Conservation (phyloP, 2,329 filamentous ascomycete genomes). For the Aspergillus cejpii region DNA sequence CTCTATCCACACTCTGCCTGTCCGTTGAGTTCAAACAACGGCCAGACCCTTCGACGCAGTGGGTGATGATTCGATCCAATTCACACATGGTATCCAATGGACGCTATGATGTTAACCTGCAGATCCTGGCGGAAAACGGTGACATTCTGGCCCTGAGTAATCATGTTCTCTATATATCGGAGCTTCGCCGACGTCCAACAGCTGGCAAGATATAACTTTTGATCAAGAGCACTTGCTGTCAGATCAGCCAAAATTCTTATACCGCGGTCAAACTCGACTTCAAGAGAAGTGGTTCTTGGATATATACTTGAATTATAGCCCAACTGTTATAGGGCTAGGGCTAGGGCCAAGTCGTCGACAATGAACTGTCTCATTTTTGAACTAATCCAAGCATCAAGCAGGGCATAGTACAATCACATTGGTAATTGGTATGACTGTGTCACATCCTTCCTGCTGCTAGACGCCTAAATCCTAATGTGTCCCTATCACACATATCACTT, state of each 20-base stretch:
- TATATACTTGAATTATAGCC: too few species aligned
- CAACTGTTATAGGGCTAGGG: too few species aligned
- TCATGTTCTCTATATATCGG: constrained; percentile 17
- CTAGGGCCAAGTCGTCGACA: too few species aligned
- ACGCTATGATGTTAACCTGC: constrained; percentile 18
- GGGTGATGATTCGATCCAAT: constrained; percentile 18
- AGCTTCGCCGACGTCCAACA: constrained; percentile 6
- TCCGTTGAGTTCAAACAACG: constrained; percentile 22
- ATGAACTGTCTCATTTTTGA: neutral
- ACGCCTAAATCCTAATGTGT: neutral
- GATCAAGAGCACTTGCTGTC: too few species aligned
- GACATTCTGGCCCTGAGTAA: constrained; percentile 18
- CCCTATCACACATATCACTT: neutral
- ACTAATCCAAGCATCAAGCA: neutral
- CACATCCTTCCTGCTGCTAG: neutral
- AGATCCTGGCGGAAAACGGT: constrained; percentile 14
- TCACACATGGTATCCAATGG: constrained; percentile 14
- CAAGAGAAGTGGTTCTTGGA: too few species aligned
- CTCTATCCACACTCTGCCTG: constrained; percentile 19
- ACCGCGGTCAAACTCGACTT: neutral
- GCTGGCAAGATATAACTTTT: constrained; percentile 5
- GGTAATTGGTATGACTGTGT: neutral
- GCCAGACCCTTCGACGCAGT: constrained; percentile 15
- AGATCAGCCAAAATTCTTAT: too few species aligned
- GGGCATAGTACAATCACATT: neutral